Percentiles rank a stretch among this genome's conserved stretches.
These are phyloP conservation scores for Coniosporium apollinis DNA, from an alignment of 495 filamentous ascomycete genomes.

Conservation along the genomic window DNA sequence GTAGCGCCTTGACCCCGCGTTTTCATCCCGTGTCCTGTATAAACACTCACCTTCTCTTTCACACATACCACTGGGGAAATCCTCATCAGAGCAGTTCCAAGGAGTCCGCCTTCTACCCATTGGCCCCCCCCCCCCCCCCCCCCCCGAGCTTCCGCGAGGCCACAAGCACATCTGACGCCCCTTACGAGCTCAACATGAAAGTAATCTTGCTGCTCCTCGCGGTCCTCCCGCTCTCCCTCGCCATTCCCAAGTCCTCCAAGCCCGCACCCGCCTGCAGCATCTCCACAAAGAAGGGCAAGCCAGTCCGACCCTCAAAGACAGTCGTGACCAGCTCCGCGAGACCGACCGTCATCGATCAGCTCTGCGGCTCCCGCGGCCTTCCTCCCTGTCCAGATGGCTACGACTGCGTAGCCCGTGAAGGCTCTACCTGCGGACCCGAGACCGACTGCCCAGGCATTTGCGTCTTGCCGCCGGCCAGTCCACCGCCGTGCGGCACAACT, in stretches of 20 bases:
- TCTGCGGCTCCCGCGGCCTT: background rate
- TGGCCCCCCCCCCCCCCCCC: too few species aligned
- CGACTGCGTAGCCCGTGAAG: background rate
- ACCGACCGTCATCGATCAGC: background rate
- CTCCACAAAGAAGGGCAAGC: background rate
- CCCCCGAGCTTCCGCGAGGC: too few species aligned
- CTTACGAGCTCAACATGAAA: slow-evolving; percentile 3
- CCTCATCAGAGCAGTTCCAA: too few species aligned
- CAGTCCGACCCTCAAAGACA: background rate
- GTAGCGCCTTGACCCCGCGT: too few species aligned
- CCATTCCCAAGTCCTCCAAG: background rate
- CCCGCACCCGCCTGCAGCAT: background rate
- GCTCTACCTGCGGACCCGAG: background rate
- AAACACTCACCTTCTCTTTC: too few species aligned
- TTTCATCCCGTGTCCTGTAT: too few species aligned
- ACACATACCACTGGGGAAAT: too few species aligned
- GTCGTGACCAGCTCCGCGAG: background rate
- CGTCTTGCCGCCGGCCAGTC: background rate
- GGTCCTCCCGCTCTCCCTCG: background rate
- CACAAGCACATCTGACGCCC: too few species aligned
- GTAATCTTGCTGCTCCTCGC: background rate
- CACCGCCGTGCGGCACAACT: too few species aligned
- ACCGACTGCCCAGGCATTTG: background rate
- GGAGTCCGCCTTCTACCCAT: too few species aligned
- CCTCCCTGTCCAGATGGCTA: background rate